phyloP scores from a whole-genome alignment of 2,329 filamentous ascomycete species.

The Fusarium pseudonygamai region DNA sequence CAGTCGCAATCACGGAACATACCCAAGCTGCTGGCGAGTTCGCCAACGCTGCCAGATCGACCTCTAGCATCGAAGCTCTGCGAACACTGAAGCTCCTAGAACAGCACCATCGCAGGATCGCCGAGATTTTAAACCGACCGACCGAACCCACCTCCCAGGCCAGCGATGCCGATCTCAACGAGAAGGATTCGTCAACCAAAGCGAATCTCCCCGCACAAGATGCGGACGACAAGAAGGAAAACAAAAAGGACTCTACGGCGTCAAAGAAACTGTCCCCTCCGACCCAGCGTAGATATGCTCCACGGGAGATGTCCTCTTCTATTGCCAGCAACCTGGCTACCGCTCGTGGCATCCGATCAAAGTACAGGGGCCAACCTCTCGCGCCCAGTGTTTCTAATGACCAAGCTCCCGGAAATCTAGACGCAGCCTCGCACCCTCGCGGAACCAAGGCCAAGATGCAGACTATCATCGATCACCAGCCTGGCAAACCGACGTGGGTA shows the following conservation, averaged over 20 bases:
- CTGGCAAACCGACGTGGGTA: slow-evolving; percentile 63
- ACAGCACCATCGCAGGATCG: slow-evolving; percentile 85
- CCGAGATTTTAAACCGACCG: slow-evolving; percentile 80
- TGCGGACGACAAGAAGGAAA: slow-evolving; percentile 37
- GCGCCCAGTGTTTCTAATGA: slow-evolving; percentile 79
- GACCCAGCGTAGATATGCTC: slow-evolving; percentile 62
- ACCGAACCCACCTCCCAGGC: slow-evolving; percentile 53
- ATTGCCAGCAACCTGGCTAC: slow-evolving; percentile 90
- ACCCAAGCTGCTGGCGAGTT: slow-evolving; percentile 89
- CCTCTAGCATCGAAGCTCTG: slow-evolving; percentile 75
- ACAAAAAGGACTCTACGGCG: slow-evolving; percentile 32
- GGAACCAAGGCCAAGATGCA: slow-evolving; percentile 64
- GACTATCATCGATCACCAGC: slow-evolving; percentile 62
- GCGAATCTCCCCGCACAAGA: slow-evolving; percentile 26
- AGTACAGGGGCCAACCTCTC: slow-evolving; percentile 72
- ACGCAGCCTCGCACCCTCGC: slow-evolving; percentile 62
- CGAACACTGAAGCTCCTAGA: slow-evolving; percentile 87
- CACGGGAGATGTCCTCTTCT: slow-evolving; percentile 79
- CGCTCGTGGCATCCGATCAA: slow-evolving; percentile 78
- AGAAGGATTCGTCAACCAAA: slow-evolving; percentile 45
- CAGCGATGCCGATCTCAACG: slow-evolving; percentile 40
- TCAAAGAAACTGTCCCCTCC: slow-evolving; percentile 45
- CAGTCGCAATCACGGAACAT: slow-evolving; percentile 87
- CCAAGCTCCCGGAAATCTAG: slow-evolving; percentile 76
- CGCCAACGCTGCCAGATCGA: slow-evolving; percentile 79